Base-by-base conservation (phyloP, 2,329 filamentous ascomycete genomes). In the Ophiosphaerella korrae region DNA sequence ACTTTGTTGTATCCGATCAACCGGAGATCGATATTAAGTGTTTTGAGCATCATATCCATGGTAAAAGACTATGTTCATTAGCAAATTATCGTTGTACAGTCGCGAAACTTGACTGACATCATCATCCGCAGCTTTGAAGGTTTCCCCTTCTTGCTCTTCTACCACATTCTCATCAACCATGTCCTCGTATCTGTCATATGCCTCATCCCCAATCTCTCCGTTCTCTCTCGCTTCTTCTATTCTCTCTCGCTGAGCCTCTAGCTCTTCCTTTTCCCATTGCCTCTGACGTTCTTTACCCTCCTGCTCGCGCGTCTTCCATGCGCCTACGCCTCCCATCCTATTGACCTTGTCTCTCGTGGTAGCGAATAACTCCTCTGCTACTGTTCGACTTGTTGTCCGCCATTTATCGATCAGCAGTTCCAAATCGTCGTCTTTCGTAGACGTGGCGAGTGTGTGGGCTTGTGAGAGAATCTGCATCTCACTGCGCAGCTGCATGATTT, bases 21-120 rank as follows among this genome's bases (percentile, higher is more conserved):
- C 42, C 79, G 74, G 4, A 83, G 71, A 48, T 88, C 84, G 49
- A 89, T 82, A 62, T 87, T 86, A 51, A 89, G 74, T 26, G 80
- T 84, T 57, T 80, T 81, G 13, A 89, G 77, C 86, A 89, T 88
- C 80, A 84, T 84, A 41, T 82, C 84, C 81, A 89, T 87, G 11
- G 84, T 88, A 62, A 88, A 88, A 11, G 80, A 81, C 84, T 72
- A 50, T 6, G 3, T 12, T 31, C 3, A 38, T 62, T 51, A 65
- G 46, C 2, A 40, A 9, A 9, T 50, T 32, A 50, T 47, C 26
- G 3, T 31, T 3, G 8, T 8, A 5, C 12, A n/a, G 18, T n/a
- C 11, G 23, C 37, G 3, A 83, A 70, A 72, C 26, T 18, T 51
- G 44, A 71, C 71, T 71, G 53, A 75, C 74, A 72, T 76, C 72